Evolutionary conservation across 352 stramenopile genomes (phyloP).

Genomic region (Pythium plurisporium): DNA sequence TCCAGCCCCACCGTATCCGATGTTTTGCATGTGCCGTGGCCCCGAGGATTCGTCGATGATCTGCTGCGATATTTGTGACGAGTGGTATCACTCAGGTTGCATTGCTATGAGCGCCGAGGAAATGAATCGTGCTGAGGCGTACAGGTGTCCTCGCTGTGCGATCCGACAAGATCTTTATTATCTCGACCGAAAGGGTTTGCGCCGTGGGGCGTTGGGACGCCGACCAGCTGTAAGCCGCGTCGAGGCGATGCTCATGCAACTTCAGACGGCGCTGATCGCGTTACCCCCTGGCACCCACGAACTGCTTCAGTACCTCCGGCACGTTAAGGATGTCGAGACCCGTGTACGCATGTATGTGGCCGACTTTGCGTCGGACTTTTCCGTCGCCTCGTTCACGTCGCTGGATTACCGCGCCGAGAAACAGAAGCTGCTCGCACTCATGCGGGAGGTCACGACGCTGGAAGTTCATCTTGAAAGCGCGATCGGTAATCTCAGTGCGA

Average conservation of each 20-base stretch:
- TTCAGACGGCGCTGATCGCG: constrained; percentile 51
- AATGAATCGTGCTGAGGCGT: constrained; percentile 65
- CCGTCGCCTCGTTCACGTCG: constrained; percentile 37
- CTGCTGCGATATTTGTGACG: constrained; percentile 84
- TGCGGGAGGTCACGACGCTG: constrained; percentile 53
- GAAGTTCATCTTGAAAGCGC: constrained; percentile 54
- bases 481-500: constrained; percentile 44
- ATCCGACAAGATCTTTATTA: constrained; percentile 68
- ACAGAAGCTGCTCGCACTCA: constrained; percentile 33
- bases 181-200: constrained; percentile 52
- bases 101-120: constrained; percentile 53
- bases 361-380: constrained; percentile 51
- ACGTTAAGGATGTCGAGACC: constrained; percentile 35
- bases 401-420: constrained; percentile 39
- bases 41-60: constrained; percentile 74
- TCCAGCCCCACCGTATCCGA: constrained; percentile 12
- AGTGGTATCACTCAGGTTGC: constrained; percentile 79
- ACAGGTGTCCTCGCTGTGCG: constrained; percentile 63
- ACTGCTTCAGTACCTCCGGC: constrained; percentile 48
- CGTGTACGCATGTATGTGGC: constrained; percentile 33
- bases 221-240: constrained; percentile 48
- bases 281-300: constrained; percentile 45
- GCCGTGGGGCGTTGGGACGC: constrained; percentile 37
- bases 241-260: constrained; percentile 47
- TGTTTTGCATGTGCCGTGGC: constrained; percentile 74